Evolutionary conservation across 106 monocot genomes (phyloP).

Genomic region (Alisma plantagoaquatica): DNA sequence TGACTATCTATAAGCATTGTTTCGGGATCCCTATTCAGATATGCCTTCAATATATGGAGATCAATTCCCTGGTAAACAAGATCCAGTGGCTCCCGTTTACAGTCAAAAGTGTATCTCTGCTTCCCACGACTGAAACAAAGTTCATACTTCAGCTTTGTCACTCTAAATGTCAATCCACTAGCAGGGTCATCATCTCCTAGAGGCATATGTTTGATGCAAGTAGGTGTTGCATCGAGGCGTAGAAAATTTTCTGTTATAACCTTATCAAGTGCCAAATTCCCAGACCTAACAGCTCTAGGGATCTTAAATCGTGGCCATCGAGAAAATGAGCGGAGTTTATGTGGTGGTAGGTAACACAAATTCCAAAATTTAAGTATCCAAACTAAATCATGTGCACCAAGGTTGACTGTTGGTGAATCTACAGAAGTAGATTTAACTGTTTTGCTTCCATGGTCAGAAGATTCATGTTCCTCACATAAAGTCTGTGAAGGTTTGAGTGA

Average conservation of each 20-base stretch:
- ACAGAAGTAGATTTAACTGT: too few species aligned
- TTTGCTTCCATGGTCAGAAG: slow-evolving; percentile 16
- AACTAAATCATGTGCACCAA: slow-evolving; percentile 78
- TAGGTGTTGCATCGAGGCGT: slow-evolving; percentile 66
- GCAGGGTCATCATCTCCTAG: slow-evolving; percentile 95
- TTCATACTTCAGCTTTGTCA: slow-evolving; percentile 67
- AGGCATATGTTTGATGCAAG: slow-evolving; percentile 60
- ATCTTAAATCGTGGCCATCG: slow-evolving; percentile 96
- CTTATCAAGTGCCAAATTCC: slow-evolving; percentile 87
- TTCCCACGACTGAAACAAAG: slow-evolving; percentile 91
- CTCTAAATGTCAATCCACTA: slow-evolving; percentile 56
- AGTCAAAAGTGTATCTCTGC: slow-evolving; percentile 75
- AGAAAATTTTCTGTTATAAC: slow-evolving; percentile 95
- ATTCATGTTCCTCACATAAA: slow-evolving; percentile 12
- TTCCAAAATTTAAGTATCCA: slow-evolving; percentile 95
- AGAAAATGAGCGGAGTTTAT: slow-evolving; percentile 92
- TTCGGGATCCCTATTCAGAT: slow-evolving; percentile 30
- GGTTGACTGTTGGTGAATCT: slow-evolving; percentile 58
- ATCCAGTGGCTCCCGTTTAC: slow-evolving; percentile 90
- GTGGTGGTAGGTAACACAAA: slow-evolving; percentile 74
- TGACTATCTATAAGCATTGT: slow-evolving; percentile 25
- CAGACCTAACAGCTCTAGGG: slow-evolving; percentile 74
- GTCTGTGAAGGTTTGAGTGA: slow-evolving; percentile 43
- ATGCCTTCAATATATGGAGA: slow-evolving; percentile 63
- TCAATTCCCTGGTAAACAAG: slow-evolving; percentile 95